A percentile compares a stretch with the other conserved stretches of the same genome.
phyloP scores from a whole-genome alignment of 1,284 basidiomycete genomes.

The Pseudozyma pruni region DNA sequence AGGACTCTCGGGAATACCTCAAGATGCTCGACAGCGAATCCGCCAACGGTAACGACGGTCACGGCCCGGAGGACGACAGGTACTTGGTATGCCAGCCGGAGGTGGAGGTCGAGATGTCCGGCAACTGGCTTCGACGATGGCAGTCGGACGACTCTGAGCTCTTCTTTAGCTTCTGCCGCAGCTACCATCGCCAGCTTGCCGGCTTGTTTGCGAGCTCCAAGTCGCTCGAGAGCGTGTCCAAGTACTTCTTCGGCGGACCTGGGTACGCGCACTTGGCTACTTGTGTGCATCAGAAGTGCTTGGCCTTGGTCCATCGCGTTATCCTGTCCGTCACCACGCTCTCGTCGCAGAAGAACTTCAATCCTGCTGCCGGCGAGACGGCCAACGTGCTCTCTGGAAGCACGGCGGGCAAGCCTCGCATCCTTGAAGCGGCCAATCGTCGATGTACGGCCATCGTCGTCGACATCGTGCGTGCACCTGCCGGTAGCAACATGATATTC shows the following conservation, averaged over 20 bases:
- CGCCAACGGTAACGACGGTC: constrained; percentile 11
- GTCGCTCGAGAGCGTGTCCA: constrained; percentile 37
- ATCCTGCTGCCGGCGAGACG: constrained; percentile 61
- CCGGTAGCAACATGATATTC: constrained; percentile 53
- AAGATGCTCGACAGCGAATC: constrained; percentile 57
- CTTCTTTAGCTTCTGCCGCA: constrained; percentile 65
- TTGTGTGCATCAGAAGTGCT: constrained; percentile 63
- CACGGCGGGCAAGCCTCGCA: constrained; percentile 63
- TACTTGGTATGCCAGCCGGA: constrained; percentile 59
- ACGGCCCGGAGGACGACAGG: constrained; percentile 48
- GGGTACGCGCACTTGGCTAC: constrained; percentile 64
- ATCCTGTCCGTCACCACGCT: constrained; percentile 64
- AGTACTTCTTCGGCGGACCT: constrained; percentile 61
- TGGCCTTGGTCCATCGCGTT: constrained; percentile 61
- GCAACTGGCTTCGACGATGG: constrained; percentile 65
- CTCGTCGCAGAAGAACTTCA: constrained; percentile 65
- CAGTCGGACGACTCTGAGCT: constrained; percentile 66
- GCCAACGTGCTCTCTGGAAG: constrained; percentile 63
- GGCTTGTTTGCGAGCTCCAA: constrained; percentile 48
- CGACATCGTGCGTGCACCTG: constrained; percentile 59
- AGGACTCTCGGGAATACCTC: constrained; percentile 59
- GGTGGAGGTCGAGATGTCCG: constrained; percentile 65
- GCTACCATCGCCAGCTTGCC: constrained; percentile 63
- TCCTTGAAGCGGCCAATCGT: constrained; percentile 63
- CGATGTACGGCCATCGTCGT: constrained; percentile 63